Evolutionary conservation across 2,329 filamentous ascomycete genomes (phyloP).

Genomic region (Blumeria hordei): DNA sequence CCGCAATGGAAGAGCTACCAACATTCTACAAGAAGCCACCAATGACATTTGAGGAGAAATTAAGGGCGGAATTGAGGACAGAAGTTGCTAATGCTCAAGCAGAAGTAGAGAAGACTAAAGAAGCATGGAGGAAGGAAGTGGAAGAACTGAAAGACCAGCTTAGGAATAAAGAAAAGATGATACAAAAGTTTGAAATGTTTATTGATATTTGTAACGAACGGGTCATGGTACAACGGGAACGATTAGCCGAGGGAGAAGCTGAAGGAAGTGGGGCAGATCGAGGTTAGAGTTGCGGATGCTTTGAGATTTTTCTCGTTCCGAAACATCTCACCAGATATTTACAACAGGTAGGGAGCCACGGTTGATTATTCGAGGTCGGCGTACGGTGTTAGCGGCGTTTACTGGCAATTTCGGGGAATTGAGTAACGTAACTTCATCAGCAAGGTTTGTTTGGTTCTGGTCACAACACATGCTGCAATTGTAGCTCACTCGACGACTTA

Average conservation of each 20-base stretch:
- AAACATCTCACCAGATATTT: not conserved
- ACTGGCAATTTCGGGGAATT: too few species aligned
- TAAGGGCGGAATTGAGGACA: conserved; percentile 33
- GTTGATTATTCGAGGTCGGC: not conserved
- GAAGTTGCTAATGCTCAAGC: conserved; percentile 34
- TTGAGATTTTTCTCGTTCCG: not conserved
- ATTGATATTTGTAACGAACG: conserved; percentile 45
- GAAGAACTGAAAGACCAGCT: conserved; percentile 33
- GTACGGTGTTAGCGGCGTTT: too few species aligned
- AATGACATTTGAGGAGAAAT: conserved; percentile 36
- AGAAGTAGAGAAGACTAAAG: conserved; percentile 30
- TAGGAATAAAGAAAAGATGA: conserved; percentile 36
- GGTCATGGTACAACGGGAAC: conserved; percentile 36
- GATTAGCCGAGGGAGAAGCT: conserved; percentile 17
- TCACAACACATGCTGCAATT: too few species aligned
- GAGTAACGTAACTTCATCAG: too few species aligned
- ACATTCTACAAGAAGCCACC: conserved; percentile 43
- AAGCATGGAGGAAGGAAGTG: conserved; percentile 31
- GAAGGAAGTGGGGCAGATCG: not conserved
- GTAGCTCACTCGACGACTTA: too few species aligned
- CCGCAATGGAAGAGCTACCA: conserved; percentile 32
- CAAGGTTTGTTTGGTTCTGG: too few species aligned
- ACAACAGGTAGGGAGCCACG: not conserved
- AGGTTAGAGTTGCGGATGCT: not conserved
- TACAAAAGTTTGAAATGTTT: conserved; percentile 42